phyloP scores from a whole-genome alignment of 148 eudicot species.

The Amaranthus palmeri region DNA sequence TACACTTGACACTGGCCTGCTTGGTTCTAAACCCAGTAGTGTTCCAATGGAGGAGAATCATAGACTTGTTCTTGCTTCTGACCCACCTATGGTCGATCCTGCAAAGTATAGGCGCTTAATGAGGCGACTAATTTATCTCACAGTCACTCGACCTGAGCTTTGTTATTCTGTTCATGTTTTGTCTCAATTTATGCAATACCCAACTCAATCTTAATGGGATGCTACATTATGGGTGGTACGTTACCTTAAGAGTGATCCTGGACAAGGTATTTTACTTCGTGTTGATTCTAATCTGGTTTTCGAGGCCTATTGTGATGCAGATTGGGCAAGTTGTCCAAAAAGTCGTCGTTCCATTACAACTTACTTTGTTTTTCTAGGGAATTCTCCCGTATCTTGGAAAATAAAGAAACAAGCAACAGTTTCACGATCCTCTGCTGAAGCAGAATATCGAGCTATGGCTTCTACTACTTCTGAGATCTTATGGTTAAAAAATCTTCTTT shows the following conservation, averaged over 20 bases:
- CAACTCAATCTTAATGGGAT: background rate
- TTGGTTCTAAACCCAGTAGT: background rate
- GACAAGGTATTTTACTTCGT: background rate
- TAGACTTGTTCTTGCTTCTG: background rate
- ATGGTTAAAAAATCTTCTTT: too few species aligned
- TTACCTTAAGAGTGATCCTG: background rate
- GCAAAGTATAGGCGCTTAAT: background rate
- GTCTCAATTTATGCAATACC: slow-evolving; percentile 13
- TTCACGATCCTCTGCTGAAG: slow-evolving; percentile 7
- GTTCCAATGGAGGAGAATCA: slow-evolving; percentile 18
- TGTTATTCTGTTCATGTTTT: background rate
- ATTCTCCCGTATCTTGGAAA: background rate
- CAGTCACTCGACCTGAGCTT: background rate
- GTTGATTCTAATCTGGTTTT: background rate
- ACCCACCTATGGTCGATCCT: background rate
- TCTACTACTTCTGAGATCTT: slow-evolving; percentile 1
- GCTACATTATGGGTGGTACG: background rate
- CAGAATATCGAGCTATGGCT: slow-evolving; percentile 16
- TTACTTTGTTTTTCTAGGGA: background rate
- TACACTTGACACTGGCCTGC: slow-evolving; percentile 15
- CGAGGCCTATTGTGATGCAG: background rate
- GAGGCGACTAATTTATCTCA: background rate
- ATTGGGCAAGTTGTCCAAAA: background rate
- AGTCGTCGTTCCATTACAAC: slow-evolving; percentile 1
- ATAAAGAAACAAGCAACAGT: too few species aligned